Conservation (phyloP, 1,284 basidiomycete genomes). For the Fomitopsis palustris region DNA sequence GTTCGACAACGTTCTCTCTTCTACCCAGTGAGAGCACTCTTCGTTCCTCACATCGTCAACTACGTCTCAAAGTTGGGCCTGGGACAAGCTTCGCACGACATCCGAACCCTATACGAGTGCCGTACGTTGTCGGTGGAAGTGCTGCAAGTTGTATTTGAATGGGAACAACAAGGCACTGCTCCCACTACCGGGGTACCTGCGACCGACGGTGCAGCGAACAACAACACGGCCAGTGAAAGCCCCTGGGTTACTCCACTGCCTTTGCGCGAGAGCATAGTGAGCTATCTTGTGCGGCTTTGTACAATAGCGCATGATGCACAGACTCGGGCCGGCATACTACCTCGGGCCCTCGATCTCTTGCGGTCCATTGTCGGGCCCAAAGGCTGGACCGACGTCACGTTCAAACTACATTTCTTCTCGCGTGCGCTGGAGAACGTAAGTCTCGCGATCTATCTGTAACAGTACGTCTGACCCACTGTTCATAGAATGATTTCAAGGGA, state of each 20-base stretch:
- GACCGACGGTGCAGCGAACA: constrained; percentile 17
- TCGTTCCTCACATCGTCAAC: constrained; percentile 95
- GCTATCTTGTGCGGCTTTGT: constrained; percentile 87
- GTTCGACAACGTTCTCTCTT: constrained; percentile 92
- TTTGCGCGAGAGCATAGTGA: constrained; percentile 88
- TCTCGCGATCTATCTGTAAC: background rate
- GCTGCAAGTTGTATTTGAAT: constrained; percentile 83
- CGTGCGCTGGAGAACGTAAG: constrained; percentile 76
- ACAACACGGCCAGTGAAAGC: constrained; percentile 4
- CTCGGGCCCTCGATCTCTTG: constrained; percentile 80
- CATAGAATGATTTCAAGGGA: constrained; percentile 67
- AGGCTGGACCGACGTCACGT: constrained; percentile 92
- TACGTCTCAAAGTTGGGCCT: constrained; percentile 88
- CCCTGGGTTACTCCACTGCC: constrained; percentile 75
- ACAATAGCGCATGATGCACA: constrained; percentile 74
- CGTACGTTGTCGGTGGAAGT: constrained; percentile 82
- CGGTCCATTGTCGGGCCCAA: constrained; percentile 78
- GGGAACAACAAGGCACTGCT: constrained; percentile 71
- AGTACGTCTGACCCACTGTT: background rate
- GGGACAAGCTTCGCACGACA: constrained; percentile 59
- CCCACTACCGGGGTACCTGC: background rate
- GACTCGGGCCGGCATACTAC: constrained; percentile 60
- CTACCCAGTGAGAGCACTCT: constrained; percentile 90
- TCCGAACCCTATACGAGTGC: constrained; percentile 52
- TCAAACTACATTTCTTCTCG: constrained; percentile 89